Conservation (phyloP, 257 asterid genomes). For the Perilla frutescens region DNA sequence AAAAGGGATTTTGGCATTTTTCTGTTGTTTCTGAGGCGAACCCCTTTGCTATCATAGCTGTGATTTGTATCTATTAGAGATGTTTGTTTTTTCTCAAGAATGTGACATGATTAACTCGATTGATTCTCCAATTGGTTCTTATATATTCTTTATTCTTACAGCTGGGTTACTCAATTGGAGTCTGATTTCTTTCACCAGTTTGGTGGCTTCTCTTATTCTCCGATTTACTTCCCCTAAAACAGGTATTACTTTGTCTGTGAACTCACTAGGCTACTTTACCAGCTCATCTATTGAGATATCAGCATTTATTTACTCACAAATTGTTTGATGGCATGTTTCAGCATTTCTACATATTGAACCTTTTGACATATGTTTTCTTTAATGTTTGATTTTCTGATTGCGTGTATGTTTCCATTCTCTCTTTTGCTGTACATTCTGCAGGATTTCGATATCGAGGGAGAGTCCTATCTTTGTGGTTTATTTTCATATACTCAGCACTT, state of each 20-base stretch:
- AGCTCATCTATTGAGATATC: slow-evolving; percentile 15
- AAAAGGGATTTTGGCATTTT: background rate
- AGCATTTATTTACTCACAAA: slow-evolving; percentile 16
- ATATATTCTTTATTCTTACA: slow-evolving; percentile 45
- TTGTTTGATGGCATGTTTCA: slow-evolving; percentile 12
- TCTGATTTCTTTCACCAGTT: slow-evolving; percentile 73
- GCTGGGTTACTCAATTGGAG: slow-evolving; percentile 91
- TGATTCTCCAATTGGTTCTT: slow-evolving; percentile 17
- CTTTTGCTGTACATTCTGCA: slow-evolving; percentile 43
- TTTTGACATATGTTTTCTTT: slow-evolving; percentile 9
- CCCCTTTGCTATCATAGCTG: background rate
- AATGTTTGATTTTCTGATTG: slow-evolving; percentile 22
- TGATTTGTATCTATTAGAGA: background rate
- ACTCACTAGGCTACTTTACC: slow-evolving; percentile 31
- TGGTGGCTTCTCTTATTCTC: slow-evolving; percentile 73
- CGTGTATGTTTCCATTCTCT: slow-evolving; percentile 11
- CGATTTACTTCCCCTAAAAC: slow-evolving; percentile 64
- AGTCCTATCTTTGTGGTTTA: slow-evolving; percentile 63
- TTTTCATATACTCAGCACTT: slow-evolving; percentile 59
- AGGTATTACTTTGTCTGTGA: slow-evolving; percentile 52
- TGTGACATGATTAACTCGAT: slow-evolving; percentile 3
- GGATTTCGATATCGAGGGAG: slow-evolving; percentile 74
- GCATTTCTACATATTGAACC: background rate
- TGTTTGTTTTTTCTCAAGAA: background rate
- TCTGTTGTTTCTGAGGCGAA: slow-evolving; percentile 3